Evolutionary conservation across 1,284 basidiomycete species (phyloP).

Genomic region (Rugosomyces carneus): DNA sequence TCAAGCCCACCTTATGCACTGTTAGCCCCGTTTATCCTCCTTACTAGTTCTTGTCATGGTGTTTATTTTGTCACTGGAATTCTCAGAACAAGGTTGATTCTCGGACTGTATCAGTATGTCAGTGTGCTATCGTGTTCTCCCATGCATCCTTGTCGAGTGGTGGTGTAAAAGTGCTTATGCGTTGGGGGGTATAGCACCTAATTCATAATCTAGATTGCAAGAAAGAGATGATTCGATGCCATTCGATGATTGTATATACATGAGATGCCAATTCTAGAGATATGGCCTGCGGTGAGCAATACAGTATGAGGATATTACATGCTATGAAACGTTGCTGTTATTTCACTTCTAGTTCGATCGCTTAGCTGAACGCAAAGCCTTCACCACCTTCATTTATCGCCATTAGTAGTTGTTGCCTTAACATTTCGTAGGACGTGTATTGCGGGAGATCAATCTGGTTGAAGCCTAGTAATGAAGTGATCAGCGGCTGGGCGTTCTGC

Average conservation of each 20-base stretch:
- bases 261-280: constrained; percentile 18
- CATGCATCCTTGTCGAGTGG: no score
- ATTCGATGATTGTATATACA: constrained; percentile 15
- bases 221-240: neutral
- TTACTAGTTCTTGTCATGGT: no score
- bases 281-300: constrained; percentile 7
- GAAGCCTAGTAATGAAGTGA: constrained; percentile 46
- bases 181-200: no score
- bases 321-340: constrained; percentile 1
- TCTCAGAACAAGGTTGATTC: no score
- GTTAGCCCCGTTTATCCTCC: no score
- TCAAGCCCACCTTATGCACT: no score
- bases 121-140: no score
- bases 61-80: no score
- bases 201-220: neutral
- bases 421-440: constrained; percentile 91
- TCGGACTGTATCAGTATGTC: no score
- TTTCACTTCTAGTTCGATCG: neutral
- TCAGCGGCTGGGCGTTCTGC: neutral
- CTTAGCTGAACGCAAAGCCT: constrained; percentile 74
- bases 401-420: constrained; percentile 80
- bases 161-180: no score
- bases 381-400: constrained; percentile 94
- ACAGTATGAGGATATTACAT: constrained; percentile 17
- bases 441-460: constrained; percentile 86